Evolutionary conservation across 139 green algal species (phyloP).

Genomic region (Penium margaritaceum): DNA sequence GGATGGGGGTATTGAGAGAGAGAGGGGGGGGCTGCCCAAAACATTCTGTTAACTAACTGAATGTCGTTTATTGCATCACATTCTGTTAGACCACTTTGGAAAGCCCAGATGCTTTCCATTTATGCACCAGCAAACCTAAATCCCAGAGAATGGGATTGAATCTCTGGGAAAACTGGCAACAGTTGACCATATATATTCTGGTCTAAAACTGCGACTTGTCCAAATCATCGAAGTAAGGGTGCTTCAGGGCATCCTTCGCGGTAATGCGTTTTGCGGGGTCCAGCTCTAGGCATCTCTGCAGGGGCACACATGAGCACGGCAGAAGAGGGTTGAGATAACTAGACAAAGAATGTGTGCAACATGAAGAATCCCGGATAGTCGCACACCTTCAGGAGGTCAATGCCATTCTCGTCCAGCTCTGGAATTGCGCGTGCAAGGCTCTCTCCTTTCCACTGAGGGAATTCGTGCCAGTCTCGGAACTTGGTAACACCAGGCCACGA

Average conservation of each 20-base stretch:
- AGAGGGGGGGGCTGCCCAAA: too few species aligned
- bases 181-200: too few species aligned
- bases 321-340: background rate
- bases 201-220: constrained; percentile 44
- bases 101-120: too few species aligned
- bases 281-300: constrained; percentile 54
- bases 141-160: too few species aligned
- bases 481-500: constrained; percentile 68
- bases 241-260: constrained; percentile 83
- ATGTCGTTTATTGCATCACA: too few species aligned
- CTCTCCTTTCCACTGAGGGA: constrained; percentile 64
- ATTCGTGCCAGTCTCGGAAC: constrained; percentile 80
- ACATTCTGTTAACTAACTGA: too few species aligned
- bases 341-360: background rate
- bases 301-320: background rate
- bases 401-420: constrained; percentile 55
- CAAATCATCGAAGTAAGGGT: constrained; percentile 89
- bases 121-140: too few species aligned
- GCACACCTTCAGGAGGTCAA: constrained; percentile 42
- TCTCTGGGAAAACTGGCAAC: too few species aligned
- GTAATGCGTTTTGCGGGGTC: constrained; percentile 70
- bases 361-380: background rate
- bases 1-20: too few species aligned
- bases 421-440: constrained; percentile 65
- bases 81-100: too few species aligned